Conservation (phyloP, 257 asterid genomes). For the Agastache rugosa region DNA sequence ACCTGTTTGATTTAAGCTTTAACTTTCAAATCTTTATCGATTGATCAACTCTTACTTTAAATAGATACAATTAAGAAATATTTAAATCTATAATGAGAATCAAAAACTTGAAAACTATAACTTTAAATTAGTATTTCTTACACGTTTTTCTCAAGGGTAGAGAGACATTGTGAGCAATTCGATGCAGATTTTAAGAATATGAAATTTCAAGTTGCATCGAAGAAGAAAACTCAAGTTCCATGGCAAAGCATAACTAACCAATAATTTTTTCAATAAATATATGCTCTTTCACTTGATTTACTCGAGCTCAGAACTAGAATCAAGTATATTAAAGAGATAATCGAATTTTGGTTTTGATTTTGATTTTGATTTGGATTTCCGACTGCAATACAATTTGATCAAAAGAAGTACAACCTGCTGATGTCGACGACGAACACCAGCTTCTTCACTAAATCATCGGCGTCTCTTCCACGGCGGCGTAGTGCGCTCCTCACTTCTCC, state of each 20-base stretch:
- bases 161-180: not conserved
- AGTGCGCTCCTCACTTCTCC: constrained; percentile 31
- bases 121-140: no score
- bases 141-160: no score
- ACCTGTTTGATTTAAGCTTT: no score
- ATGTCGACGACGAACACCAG: constrained; percentile 42
- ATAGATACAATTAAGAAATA: no score
- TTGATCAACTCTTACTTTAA: no score
- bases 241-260: not conserved
- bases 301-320: not conserved
- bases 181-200: not conserved
- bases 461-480: constrained; percentile 42
- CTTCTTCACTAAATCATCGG: constrained; percentile 46
- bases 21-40: no score
- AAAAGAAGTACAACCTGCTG: not conserved
- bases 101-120: no score
- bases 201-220: not conserved
- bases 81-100: no score
- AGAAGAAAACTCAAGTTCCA: not conserved
- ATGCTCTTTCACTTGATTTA: not conserved
- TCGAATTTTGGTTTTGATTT: not conserved
- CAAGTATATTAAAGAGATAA: not conserved
- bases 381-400: not conserved
- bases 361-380: not conserved
- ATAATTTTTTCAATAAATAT: not conserved